Evolutionary conservation across 176 grass and related monocot genomes (phyloP).

Genomic region (Phoenix dactylifera): DNA sequence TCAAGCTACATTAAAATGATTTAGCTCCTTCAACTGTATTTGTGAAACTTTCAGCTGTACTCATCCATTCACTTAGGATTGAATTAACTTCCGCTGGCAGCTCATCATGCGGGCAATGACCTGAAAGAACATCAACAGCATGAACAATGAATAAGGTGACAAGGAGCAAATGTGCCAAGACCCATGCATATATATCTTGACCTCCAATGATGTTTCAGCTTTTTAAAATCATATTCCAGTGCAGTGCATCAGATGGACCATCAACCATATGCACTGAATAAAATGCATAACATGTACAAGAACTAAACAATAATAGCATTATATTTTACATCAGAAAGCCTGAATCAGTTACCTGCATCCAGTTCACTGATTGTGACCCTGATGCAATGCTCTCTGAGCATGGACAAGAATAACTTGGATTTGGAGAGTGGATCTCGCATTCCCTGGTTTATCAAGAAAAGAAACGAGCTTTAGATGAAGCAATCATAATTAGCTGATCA

Average conservation of each 20-base stretch:
- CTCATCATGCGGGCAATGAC: slow-evolving; percentile 88
- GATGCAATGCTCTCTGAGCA: slow-evolving; percentile 61
- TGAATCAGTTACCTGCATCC: slow-evolving; percentile 54
- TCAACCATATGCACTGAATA: too few species aligned
- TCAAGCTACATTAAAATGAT: too few species aligned
- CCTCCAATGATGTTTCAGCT: too few species aligned
- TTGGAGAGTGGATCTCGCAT: slow-evolving; percentile 78
- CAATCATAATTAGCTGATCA: slow-evolving; percentile 19
- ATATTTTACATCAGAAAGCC: background rate
- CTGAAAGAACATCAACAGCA: slow-evolving; percentile 28
- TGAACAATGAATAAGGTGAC: background rate
- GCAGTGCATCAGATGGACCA: too few species aligned
- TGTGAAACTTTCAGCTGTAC: slow-evolving; percentile 16
- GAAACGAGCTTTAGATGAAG: background rate
- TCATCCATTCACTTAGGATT: slow-evolving; percentile 54
- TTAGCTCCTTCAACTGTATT: too few species aligned
- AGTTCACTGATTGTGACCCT: slow-evolving; percentile 52
- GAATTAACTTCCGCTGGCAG: slow-evolving; percentile 70
- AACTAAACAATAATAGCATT: background rate
- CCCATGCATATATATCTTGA: background rate
- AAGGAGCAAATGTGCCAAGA: background rate
- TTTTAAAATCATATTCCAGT: too few species aligned
- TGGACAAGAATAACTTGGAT: slow-evolving; percentile 54
- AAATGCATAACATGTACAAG: background rate
- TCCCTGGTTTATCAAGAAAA: slow-evolving; percentile 40